Evolutionary conservation across 164 flowering plant species (phyloP).

Genomic region (Annona squamosa): DNA sequence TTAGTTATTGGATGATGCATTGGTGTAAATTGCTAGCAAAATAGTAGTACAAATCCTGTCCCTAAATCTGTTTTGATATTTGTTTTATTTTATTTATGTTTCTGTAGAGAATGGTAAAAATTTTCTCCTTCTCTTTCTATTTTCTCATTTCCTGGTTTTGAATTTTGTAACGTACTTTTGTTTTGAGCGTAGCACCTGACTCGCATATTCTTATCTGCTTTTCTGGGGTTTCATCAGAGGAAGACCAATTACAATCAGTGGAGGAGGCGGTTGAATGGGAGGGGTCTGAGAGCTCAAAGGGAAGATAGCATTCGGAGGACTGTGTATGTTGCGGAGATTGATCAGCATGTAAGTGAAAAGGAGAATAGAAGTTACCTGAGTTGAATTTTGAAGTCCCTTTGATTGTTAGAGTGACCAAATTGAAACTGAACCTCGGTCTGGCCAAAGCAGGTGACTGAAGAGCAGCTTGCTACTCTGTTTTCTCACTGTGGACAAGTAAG

Average conservation of each 20-base stretch:
- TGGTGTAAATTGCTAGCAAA: neutral
- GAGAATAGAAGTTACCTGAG: neutral
- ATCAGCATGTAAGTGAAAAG: constrained; percentile 52
- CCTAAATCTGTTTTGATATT: neutral
- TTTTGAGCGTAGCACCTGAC: neutral
- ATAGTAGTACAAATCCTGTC: neutral
- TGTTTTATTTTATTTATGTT: no score
- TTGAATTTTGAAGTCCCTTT: neutral
- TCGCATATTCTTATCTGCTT: neutral
- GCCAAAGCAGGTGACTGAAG: constrained; percentile 75
- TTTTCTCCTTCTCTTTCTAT: neutral
- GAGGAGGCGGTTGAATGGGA: constrained; percentile 49
- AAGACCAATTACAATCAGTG: constrained; percentile 54
- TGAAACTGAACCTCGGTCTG: neutral
- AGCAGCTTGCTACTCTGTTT: constrained; percentile 85
- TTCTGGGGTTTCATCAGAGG: constrained; percentile 30
- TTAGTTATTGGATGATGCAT: neutral
- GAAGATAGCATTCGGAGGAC: constrained; percentile 82
- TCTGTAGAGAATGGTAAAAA: neutral
- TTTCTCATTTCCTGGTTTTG: neutral
- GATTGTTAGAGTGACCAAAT: neutral
- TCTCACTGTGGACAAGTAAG: constrained; percentile 74
- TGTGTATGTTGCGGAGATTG: constrained; percentile 97
- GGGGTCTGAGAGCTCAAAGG: constrained; percentile 64
- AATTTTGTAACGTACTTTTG: neutral